Evolutionary conservation across 192 early-diverging fungal species (phyloP), one percentile per base, ranked within the genome.

Genomic region (Coemansia sp.): DNA sequence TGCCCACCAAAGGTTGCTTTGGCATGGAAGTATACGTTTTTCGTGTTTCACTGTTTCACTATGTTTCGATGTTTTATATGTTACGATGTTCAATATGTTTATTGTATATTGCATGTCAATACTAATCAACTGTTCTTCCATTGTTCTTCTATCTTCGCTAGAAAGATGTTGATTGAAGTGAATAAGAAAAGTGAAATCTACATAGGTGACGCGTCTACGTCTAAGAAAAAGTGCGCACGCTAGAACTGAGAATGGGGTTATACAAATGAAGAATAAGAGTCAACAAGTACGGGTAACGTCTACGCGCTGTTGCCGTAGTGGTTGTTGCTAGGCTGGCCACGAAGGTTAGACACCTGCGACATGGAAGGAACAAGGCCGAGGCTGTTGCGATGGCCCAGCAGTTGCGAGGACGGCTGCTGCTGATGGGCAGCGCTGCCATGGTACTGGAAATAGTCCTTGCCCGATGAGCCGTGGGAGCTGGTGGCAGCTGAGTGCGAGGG

Each of bases 371-470:
- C 52, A 44, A 38, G 37, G 55, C 59, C 37, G 15, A 67, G 19
- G 41, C 64, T 72, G 33, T 55, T 60, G 47, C 64, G 59, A 40
- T 72, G 64, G 33, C 31, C 53, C 60, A 50, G 31, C 25, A 25
- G 27, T 6, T 28, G 34, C 34, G 60, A 62, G 7, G 52, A n/a
- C 4, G 27, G 14, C 15, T 25, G 40, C 28, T 33, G 52, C 41
- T 29, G 10, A n/a, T n/a, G n/a, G n/a, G n/a, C n/a, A n/a, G n/a
- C n/a, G 40, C 17, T 20, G 23, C 31, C 50, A 33, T 64, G 27
- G 13, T 56, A 17, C 34, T 57, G 57, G 14, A 27, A 50, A 23
- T 50, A 50, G 47, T 50, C 47, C 47, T 25, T n/a, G 9, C 40
- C 14, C 13, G 40, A 50, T 19, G 25, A 41, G 34, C 47, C 23